Evolutionary conservation across 768 basidiomycete species (phyloP).

Genomic region (Xerocomellus dryophilus): DNA sequence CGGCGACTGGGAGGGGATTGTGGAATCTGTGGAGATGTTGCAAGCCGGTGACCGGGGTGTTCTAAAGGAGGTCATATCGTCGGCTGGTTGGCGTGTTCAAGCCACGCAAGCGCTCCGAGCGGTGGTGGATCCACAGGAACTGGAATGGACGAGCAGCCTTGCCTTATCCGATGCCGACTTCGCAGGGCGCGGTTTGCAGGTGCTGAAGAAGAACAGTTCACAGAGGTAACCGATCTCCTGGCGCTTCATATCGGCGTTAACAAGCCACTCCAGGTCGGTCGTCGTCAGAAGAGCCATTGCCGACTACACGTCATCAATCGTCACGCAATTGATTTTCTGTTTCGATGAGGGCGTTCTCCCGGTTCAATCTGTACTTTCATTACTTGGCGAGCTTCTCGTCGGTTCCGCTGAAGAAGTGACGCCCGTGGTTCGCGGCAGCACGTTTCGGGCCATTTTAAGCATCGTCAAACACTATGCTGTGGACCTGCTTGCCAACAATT

Average conservation of each 20-base stretch:
- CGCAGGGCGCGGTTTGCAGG: conserved; percentile 42
- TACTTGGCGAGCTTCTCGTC: conserved; percentile 37
- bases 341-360: conserved; percentile 15
- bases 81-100: conserved; percentile 21
- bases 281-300: conserved; percentile 20
- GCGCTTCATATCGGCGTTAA: conserved; percentile 7
- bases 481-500: conserved; percentile 26
- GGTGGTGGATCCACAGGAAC: conserved; percentile 44
- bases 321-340: conserved; percentile 8
- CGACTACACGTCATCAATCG: conserved; percentile 20
- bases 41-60: not conserved
- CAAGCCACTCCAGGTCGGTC: conserved; percentile 11
- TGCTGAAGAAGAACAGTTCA: conserved; percentile 42
- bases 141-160: conserved; percentile 57
- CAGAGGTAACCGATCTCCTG: conserved; percentile 32
- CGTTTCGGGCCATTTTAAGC: conserved; percentile 39
- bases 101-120: conserved; percentile 33
- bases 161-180: conserved; percentile 41
- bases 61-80: not conserved
- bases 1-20: conserved; percentile 11
- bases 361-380: conserved; percentile 35
- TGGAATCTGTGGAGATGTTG: conserved; percentile 12
- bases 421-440: conserved; percentile 42
- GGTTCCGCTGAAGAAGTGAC: conserved; percentile 48
- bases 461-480: conserved; percentile 43